phyloP scores from a whole-genome alignment of 1,284 basidiomycete species.

The Naganishia sp. region DNA sequence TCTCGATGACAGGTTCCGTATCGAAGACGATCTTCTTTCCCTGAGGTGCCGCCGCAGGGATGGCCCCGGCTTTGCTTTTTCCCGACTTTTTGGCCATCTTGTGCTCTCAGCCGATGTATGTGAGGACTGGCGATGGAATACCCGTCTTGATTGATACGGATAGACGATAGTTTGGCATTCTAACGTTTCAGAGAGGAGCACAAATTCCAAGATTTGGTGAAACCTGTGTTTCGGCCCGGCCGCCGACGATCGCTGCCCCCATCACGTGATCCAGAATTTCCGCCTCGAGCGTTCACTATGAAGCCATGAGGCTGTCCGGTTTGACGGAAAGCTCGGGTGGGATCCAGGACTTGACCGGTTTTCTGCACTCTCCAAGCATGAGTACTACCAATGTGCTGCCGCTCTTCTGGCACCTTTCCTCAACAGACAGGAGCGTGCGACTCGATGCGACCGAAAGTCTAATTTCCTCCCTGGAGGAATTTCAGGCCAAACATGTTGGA shows the following conservation, averaged over 20 bases:
- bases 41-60: neutral
- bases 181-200: neutral
- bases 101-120: neutral
- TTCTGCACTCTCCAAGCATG: constrained; percentile 12
- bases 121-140: too few species aligned
- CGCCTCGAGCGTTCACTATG: constrained; percentile 5
- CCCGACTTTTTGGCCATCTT: constrained; percentile 17
- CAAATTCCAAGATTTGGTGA: constrained; percentile 1
- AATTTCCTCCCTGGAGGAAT: constrained; percentile 73
- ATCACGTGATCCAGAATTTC: constrained; percentile 27
- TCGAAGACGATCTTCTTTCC: constrained; percentile 33
- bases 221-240: constrained; percentile 5
- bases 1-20: constrained; percentile 24
- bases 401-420: constrained; percentile 93
- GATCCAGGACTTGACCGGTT: neutral
- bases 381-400: constrained; percentile 63
- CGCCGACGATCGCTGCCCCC: neutral
- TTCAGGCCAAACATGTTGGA: constrained; percentile 61
- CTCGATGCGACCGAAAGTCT: constrained; percentile 84
- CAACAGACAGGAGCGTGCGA: constrained; percentile 72
- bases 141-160: neutral
- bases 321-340: neutral
- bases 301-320: neutral
- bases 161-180: too few species aligned
- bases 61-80: neutral